Conservation (phyloP, 352 stramenopile species). For the Pythium scleroteichum region DNA sequence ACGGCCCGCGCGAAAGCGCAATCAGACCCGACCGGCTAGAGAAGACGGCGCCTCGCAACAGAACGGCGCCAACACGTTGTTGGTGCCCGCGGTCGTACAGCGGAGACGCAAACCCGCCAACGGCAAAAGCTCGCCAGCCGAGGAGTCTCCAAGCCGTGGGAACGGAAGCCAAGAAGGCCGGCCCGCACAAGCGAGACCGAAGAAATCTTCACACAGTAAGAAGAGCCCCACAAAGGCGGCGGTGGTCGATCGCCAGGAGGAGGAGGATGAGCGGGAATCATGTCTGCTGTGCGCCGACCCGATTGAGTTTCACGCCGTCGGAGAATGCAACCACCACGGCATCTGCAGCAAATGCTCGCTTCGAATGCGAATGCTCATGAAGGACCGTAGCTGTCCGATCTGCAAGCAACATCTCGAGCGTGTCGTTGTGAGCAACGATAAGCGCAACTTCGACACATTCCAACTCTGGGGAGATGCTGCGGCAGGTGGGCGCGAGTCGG, state of each 20-base stretch:
- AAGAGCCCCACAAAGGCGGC: slow-evolving; percentile 23
- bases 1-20: neutral
- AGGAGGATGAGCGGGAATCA: slow-evolving; percentile 36
- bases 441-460: slow-evolving; percentile 64
- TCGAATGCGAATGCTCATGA: slow-evolving; percentile 79
- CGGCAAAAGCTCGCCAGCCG: slow-evolving; percentile 1
- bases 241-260: slow-evolving; percentile 25
- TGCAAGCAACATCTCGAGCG: slow-evolving; percentile 71
- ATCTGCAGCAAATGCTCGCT: slow-evolving; percentile 85
- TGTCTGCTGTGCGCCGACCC: slow-evolving; percentile 73
- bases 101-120: slow-evolving; percentile 18
- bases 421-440: slow-evolving; percentile 58
- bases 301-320: slow-evolving; percentile 71
- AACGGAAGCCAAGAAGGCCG: neutral
- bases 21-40: neutral
- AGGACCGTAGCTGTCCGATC: slow-evolving; percentile 78
- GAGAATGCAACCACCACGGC: slow-evolving; percentile 75
- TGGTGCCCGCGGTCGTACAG: slow-evolving; percentile 22
- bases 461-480: slow-evolving; percentile 74
- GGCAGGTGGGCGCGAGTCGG: slow-evolving; percentile 45
- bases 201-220: slow-evolving; percentile 7
- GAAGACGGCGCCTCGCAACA: slow-evolving; percentile 1
- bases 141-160: slow-evolving; percentile 2
- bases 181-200: neutral
- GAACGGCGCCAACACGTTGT: slow-evolving; percentile 2